These are phyloP conservation scores for Amphichorda felina DNA, from an alignment of 2,329 filamentous ascomycete species.

Conservation along the genomic window DNA sequence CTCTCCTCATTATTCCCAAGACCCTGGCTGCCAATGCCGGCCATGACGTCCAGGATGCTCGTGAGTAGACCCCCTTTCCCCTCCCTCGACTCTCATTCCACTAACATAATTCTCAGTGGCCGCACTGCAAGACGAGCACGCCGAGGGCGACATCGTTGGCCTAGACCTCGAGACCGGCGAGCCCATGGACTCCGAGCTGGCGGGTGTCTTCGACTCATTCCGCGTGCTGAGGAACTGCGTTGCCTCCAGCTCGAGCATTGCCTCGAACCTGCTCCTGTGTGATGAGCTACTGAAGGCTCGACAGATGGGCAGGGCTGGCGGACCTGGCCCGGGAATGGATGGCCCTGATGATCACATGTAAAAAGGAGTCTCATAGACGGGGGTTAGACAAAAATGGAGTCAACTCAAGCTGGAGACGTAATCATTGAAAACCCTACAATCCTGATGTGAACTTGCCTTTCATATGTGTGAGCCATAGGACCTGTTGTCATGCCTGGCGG, in stretches of 20 bases:
- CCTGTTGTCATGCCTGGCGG: too few relatives aligned
- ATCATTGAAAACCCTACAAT: neutral
- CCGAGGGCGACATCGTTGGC: constrained; percentile 75
- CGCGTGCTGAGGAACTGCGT: constrained; percentile 87
- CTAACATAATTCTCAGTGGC: constrained; percentile 47
- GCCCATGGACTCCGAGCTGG: constrained; percentile 88
- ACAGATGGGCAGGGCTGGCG: constrained; percentile 69
- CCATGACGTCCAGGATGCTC: constrained; percentile 89
- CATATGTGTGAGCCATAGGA: too few relatives aligned
- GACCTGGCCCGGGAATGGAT: constrained; percentile 54
- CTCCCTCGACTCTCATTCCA: neutral
- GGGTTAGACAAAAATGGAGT: constrained; percentile 4
- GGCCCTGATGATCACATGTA: constrained; percentile 42
- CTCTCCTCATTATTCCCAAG: constrained; percentile 91
- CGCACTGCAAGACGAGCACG: constrained; percentile 72
- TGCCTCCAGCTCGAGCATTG: constrained; percentile 88
- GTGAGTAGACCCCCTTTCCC: constrained; percentile 40
- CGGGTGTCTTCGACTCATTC: constrained; percentile 94
- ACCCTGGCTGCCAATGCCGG: constrained; percentile 92
- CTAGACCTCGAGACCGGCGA: constrained; percentile 78
- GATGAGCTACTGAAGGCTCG: constrained; percentile 96
- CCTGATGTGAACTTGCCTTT: too few relatives aligned
- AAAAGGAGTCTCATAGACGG: constrained; percentile 18
- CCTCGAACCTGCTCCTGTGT: constrained; percentile 86
- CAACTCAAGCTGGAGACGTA: too few relatives aligned